Evolutionary conservation across 2,329 filamentous ascomycete genomes (phyloP), one percentile per base, ranked within the genome.

Genomic region (Aureobasidium subglaciale): DNA sequence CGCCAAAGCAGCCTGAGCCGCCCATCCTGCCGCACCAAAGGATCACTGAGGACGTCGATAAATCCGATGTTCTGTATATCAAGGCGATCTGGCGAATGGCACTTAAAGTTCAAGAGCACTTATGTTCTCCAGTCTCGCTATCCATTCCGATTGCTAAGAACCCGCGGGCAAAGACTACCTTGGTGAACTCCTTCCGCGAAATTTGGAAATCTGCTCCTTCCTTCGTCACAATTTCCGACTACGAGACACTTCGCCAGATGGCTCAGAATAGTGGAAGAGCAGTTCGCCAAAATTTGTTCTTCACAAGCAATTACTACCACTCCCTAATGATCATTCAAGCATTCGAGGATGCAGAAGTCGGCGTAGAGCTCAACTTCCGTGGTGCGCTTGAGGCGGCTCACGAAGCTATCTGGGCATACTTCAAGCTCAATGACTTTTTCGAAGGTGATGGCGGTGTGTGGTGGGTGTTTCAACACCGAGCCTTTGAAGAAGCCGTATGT

Each of bases 391-490:
- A 90, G 68, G 86, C 87, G 0, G 87, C 87, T 0, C 84, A 89
- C 63, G 85, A 87, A 65, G 87, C 87, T 4, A 81, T 92, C 43
- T 79, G 78, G 41, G 76, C 86, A 1, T 92, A 90, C 66, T 90
- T 91, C 67, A 76, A 90, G 56, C 76, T 90, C 6, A 88, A 84
- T 70, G 75, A 74, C 34, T 71, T 88, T 11, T 83, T 90, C 59
- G 82, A 85, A 61, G 75, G 75, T 15, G 88, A 92, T 71, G 86
- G 86, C 1, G 79, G 84, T 13, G 87, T 90, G 1, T 91, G 87
- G 87, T 92, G 87, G 87, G 86, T 89, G 0, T 89, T 90, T 62
- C 88, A 90, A 67, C 88, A 91, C 66, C 76, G 88, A 1, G 87
- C 87, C 0, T 91, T 91, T 65, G 76, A 91, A 52, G 87, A 91